A percentile compares a stretch with the other conserved stretches of the same genome.
phyloP scores from a whole-genome alignment of 352 stramenopile species.

The Globisporangium nunn region DNA sequence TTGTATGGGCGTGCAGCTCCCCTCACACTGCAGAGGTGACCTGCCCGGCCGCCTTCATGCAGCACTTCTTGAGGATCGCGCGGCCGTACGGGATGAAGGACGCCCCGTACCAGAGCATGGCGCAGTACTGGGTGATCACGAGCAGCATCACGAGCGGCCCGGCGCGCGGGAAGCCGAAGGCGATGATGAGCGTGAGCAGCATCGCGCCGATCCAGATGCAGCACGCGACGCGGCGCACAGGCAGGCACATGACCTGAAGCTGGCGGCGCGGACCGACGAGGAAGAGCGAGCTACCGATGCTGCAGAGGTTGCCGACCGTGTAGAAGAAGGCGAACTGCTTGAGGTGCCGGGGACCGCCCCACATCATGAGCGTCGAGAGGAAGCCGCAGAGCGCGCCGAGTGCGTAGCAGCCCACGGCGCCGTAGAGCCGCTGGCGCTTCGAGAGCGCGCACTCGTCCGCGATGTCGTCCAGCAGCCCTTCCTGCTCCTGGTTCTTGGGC shows the following conservation, averaged over 20 bases:
- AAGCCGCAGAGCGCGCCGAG: conserved; percentile 71
- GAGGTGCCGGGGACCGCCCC: conserved; percentile 66
- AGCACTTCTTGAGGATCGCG: conserved; percentile 70
- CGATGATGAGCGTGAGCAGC: conserved; percentile 64
- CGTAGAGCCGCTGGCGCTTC: conserved; percentile 75
- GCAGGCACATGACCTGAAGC: conserved; percentile 82
- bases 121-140: conserved; percentile 70
- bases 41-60: conserved; percentile 44
- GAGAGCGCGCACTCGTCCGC: conserved; percentile 68
- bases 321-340: conserved; percentile 87
- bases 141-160: conserved; percentile 61
- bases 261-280: conserved; percentile 62
- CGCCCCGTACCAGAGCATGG: conserved; percentile 81
- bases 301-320: conserved; percentile 72
- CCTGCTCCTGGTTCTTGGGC: conserved; percentile 55
- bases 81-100: conserved; percentile 79
- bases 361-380: conserved; percentile 76
- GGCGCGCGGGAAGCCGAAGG: conserved; percentile 62
- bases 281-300: conserved; percentile 75
- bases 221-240: conserved; percentile 71
- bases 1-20: no score
- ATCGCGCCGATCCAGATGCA: conserved; percentile 76
- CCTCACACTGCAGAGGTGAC: conserved; percentile 24
- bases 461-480: conserved; percentile 66
- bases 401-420: conserved; percentile 59